Evolutionary conservation across 2,329 filamentous ascomycete genomes (phyloP).

Genomic region (Chlorencoelia australis): DNA sequence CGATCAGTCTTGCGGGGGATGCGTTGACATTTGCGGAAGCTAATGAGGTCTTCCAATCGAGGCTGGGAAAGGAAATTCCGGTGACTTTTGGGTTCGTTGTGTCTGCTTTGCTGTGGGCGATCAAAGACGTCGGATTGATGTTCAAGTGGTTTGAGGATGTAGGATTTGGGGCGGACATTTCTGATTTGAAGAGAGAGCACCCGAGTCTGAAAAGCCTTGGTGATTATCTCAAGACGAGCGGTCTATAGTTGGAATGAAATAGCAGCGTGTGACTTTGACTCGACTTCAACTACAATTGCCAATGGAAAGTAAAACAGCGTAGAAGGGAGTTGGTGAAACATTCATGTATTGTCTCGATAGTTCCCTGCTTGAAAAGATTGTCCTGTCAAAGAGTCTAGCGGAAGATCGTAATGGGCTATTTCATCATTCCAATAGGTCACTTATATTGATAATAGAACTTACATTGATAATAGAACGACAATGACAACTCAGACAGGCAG

Average conservation of each 20-base stretch:
- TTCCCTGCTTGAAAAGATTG: no score
- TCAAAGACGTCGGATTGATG: conserved; percentile 22
- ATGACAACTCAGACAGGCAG: no score
- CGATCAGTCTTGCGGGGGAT: conserved; percentile 36
- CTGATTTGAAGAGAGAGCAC: conserved; percentile 31
- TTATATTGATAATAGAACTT: no score
- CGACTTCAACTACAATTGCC: no score
- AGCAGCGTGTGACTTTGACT: neutral
- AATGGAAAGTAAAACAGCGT: no score
- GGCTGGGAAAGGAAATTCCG: conserved; percentile 21
- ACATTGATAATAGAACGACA: no score
- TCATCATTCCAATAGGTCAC: no score
- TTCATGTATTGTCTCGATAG: no score
- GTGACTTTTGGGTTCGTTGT: conserved; percentile 22
- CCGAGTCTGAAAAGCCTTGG: conserved; percentile 34
- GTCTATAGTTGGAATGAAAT: conserved; percentile 1
- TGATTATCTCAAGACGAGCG: conserved; percentile 34
- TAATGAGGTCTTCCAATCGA: conserved; percentile 24
- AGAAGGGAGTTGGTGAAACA: no score
- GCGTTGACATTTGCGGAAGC: conserved; percentile 31
- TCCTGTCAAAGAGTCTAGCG: no score
- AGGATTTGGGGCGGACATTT: conserved; percentile 28
- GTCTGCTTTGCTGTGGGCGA: conserved; percentile 14
- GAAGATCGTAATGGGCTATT: no score
- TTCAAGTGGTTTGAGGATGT: conserved; percentile 23